These are phyloP conservation scores for Zalerion maritima DNA, from an alignment of 495 filamentous ascomycete species.

Conservation along the genomic window DNA sequence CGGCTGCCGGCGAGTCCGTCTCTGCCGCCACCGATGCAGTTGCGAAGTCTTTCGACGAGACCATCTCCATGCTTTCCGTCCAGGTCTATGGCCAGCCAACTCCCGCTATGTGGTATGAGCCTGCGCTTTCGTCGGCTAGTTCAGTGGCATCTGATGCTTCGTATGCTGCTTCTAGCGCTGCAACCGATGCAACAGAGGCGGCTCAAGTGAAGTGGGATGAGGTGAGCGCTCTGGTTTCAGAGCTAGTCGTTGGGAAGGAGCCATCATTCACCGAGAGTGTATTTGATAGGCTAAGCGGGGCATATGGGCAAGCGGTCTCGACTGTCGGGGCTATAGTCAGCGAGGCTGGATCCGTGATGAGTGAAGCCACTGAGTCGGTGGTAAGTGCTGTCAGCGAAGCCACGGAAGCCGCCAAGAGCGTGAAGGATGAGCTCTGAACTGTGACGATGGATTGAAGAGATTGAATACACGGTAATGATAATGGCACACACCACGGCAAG, in stretches of 20 bases:
- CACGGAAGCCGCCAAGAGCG: conserved; percentile 7
- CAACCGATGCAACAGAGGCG: conserved; percentile 37
- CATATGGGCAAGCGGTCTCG: conserved; percentile 26
- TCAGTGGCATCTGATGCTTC: conserved; percentile 15
- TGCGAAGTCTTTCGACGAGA: conserved; percentile 45
- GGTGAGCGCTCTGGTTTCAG: conserved; percentile 58
- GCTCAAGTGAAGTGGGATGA: conserved; percentile 48
- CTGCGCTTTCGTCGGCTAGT: conserved; percentile 15
- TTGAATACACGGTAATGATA: conserved; percentile 34
- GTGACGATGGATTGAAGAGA: conserved; percentile 30
- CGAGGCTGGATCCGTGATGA: conserved; percentile 16
- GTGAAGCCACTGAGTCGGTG: conserved; percentile 17
- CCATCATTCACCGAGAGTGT: conserved; percentile 73
- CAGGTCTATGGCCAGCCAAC: conserved; percentile 61
- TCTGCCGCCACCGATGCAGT: conserved; percentile 28
- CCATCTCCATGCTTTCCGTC: conserved; percentile 51
- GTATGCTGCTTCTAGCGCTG: conserved; percentile 36
- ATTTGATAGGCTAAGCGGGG: conserved; percentile 51
- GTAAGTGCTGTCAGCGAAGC: conserved; percentile 21
- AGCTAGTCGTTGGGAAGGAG: conserved; percentile 64
- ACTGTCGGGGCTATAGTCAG: conserved; percentile 22
- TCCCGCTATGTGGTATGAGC: conserved; percentile 40
- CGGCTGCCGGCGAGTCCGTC: conserved; percentile 12
- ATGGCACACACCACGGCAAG: too few relatives aligned
- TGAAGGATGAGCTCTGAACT: conserved; percentile 15